Conservation (phyloP, 2,329 filamentous ascomycete species). For the Paecilomyces dactylethromorphus region DNA sequence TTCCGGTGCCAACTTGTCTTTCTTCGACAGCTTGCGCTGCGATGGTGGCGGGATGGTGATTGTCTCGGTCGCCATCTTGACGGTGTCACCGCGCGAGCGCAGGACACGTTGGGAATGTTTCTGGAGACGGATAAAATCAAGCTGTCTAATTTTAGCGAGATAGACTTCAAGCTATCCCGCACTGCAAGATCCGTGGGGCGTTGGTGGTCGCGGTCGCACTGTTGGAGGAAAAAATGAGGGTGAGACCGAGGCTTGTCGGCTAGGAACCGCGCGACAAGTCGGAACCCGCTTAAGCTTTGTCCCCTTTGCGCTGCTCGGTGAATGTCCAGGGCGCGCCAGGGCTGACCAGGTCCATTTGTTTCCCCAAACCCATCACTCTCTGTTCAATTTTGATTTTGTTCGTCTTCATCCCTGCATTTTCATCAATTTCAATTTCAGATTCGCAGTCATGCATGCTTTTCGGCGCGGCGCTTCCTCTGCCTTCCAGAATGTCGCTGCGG, state of each 20-base stretch:
- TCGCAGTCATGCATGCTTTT: constrained; percentile 69
- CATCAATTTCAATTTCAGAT: constrained; percentile 9
- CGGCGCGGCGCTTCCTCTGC: constrained; percentile 65
- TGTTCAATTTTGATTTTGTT: constrained; percentile 11
- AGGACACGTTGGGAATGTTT: neutral
- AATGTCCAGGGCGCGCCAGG: neutral
- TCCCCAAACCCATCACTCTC: neutral
- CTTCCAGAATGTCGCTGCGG: constrained; percentile 55
- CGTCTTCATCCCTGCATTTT: constrained; percentile 9
- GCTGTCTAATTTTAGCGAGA: neutral
- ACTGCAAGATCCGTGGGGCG: neutral
- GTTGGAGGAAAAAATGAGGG: neutral
- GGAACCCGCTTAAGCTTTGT: constrained; percentile 1
- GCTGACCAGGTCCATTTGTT: neutral
- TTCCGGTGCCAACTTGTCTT: constrained; percentile 74
- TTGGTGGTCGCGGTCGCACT: neutral
- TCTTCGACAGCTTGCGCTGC: constrained; percentile 56
- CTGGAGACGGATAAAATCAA: neutral
- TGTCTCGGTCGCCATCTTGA: constrained; percentile 56
- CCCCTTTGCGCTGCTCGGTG: neutral
- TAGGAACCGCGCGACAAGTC: neutral
- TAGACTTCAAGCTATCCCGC: neutral
- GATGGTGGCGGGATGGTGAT: constrained; percentile 52
- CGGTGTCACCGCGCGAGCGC: constrained; percentile 8
- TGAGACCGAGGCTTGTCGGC: neutral